Conservation (phyloP, 2,329 filamentous ascomycete genomes). For the Cladosporium colombiae region DNA sequence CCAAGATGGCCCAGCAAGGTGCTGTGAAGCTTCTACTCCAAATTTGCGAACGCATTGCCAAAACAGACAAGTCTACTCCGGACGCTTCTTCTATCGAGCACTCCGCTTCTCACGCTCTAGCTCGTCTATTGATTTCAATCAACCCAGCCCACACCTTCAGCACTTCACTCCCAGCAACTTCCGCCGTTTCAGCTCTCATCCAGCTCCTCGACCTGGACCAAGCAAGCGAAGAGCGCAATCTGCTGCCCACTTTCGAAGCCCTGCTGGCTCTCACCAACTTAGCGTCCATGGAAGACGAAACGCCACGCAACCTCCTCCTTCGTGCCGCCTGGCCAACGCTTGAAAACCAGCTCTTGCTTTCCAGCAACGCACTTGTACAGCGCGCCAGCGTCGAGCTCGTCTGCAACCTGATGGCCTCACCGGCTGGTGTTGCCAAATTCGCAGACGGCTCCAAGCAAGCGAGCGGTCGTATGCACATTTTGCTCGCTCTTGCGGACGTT, state of each 20-base stretch:
- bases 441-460: constrained; percentile 68
- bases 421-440: constrained; percentile 68
- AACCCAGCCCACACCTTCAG: constrained; percentile 73
- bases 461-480: constrained; percentile 73
- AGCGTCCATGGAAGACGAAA: constrained; percentile 68
- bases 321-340: constrained; percentile 71
- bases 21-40: constrained; percentile 81
- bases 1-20: constrained; percentile 88
- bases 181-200: constrained; percentile 79
- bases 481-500: constrained; percentile 84
- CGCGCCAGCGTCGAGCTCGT: constrained; percentile 85
- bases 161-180: constrained; percentile 68
- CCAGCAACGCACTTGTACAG: constrained; percentile 71
- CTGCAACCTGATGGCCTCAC: constrained; percentile 80
- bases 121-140: constrained; percentile 67
- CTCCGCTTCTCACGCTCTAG: constrained; percentile 38
- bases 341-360: constrained; percentile 82
- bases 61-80: constrained; percentile 43
- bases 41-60: constrained; percentile 63
- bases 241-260: constrained; percentile 86
- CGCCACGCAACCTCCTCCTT: constrained; percentile 68
- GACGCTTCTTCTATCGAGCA: constrained; percentile 35
- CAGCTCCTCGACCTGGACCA: constrained; percentile 70
- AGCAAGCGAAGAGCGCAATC: constrained; percentile 60
- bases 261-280: constrained; percentile 93